phyloP scores from a whole-genome alignment of 139 green algal genomes.

The Picochlorum costavermella region DNA sequence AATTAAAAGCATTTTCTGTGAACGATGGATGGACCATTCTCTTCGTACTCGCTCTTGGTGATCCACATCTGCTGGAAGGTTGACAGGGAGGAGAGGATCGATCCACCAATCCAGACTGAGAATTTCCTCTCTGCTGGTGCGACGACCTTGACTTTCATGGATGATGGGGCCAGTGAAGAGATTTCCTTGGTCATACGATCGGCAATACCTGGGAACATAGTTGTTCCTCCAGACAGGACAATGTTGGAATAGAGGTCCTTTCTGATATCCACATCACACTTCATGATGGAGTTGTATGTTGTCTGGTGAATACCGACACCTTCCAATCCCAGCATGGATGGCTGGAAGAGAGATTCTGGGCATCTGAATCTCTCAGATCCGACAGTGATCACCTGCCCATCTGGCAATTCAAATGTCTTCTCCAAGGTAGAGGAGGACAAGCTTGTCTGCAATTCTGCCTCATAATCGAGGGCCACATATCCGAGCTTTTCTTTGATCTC shows the following conservation, averaged over 20 bases:
- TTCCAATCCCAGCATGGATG: conserved; percentile 83
- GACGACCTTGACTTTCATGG: conserved; percentile 95
- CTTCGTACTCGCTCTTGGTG: conserved; percentile 85
- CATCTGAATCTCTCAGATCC: conserved; percentile 93
- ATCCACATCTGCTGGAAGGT: conserved; percentile 98
- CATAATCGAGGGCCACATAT: conserved; percentile 98
- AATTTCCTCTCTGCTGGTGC: conserved; percentile 92
- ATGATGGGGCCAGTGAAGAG: conserved; percentile 71
- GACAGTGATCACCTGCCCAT: conserved; percentile 92
- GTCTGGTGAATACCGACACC: conserved; percentile 88
- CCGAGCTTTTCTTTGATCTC: conserved; percentile 99
- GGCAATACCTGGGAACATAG: conserved; percentile 96
- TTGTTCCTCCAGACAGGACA: conserved; percentile 81
- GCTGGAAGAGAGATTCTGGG: conserved; percentile 96
- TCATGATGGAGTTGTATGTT: conserved; percentile 98
- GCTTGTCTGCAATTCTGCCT: conserved; percentile 81
- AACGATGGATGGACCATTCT: conserved; percentile 90
- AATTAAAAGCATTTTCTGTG: conserved; percentile 97
- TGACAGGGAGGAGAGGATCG: conserved; percentile 94
- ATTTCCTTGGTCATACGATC: conserved; percentile 98
- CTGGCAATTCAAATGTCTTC: conserved; percentile 89
- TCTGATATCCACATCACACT: conserved; percentile 96
- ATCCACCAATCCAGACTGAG: conserved; percentile 96
- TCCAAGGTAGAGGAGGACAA: conserved; percentile 73
- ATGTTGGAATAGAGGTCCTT: conserved; percentile 97